Evolutionary conservation across 2,329 filamentous ascomycete genomes (phyloP).

Genomic region (Paracamarosporium sp.): DNA sequence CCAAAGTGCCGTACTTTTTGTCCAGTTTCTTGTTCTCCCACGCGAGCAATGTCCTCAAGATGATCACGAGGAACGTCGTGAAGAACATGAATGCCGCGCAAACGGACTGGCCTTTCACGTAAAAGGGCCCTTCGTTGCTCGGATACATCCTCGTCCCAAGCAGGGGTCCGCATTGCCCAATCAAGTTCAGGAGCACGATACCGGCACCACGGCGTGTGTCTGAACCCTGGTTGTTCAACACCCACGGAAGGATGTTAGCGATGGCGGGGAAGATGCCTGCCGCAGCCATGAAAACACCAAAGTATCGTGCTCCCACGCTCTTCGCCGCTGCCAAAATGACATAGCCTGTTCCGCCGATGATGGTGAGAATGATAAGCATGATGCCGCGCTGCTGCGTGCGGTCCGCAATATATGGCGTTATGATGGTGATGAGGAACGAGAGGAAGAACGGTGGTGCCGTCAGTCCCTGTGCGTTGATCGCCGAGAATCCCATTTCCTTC

Average conservation of each 20-base stretch:
- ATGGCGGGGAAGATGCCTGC: conserved; percentile 72
- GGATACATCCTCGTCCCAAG: conserved; percentile 47
- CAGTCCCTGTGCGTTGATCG: conserved; percentile 73
- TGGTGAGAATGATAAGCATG: conserved; percentile 63
- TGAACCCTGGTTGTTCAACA: conserved; percentile 72
- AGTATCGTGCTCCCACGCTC: conserved; percentile 58
- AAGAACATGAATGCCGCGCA: conserved; percentile 49
- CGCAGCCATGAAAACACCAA: conserved; percentile 62
- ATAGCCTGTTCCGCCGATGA: conserved; percentile 68
- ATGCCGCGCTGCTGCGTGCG: conserved; percentile 68
- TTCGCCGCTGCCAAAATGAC: conserved; percentile 66
- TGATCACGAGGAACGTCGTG: conserved; percentile 37
- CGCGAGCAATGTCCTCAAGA: conserved; percentile 36
- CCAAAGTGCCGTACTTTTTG: conserved; percentile 36
- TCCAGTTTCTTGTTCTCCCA: conserved; percentile 49
- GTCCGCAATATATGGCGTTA: conserved; percentile 70
- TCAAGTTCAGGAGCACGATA: conserved; percentile 71
- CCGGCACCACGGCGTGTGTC: conserved; percentile 71
- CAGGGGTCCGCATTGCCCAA: conserved; percentile 61
- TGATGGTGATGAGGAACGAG: conserved; percentile 68
- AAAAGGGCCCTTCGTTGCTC: conserved; percentile 36
- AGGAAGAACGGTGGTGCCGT: conserved; percentile 75
- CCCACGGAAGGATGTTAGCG: conserved; percentile 74
- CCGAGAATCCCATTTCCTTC: conserved; percentile 69
- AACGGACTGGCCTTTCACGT: conserved; percentile 43